Evolutionary conservation across 176 grass and related monocot genomes (phyloP).

Genomic region (Ensete glaucum): DNA sequence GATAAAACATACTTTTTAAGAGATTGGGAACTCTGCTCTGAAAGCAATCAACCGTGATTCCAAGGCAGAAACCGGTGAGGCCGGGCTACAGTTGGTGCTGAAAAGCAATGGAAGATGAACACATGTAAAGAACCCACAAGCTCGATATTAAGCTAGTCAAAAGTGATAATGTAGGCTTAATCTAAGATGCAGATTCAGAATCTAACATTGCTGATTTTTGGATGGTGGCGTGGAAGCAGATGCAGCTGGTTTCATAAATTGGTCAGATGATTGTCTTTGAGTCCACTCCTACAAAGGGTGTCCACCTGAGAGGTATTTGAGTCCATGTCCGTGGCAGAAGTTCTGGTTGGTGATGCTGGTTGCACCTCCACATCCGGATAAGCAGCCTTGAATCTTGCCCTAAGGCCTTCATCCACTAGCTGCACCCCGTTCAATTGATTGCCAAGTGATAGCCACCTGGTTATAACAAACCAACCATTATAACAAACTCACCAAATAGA

Average conservation of each 20-base stretch:
- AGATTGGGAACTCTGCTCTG: no score
- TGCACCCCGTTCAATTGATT: slow-evolving; percentile 86
- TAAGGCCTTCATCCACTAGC: slow-evolving; percentile 91
- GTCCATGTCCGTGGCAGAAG: slow-evolving; percentile 43
- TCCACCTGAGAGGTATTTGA: slow-evolving; percentile 30
- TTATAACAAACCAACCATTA: neutral
- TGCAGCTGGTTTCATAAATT: slow-evolving; percentile 16
- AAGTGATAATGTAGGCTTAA: no score
- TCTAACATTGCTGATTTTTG: slow-evolving; percentile 19
- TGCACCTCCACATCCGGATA: slow-evolving; percentile 91
- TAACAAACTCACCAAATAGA: no score
- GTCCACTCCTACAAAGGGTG: neutral
- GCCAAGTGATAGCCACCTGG: slow-evolving; percentile 86
- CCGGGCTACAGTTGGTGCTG: no score
- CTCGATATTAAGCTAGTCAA: no score
- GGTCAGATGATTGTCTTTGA: neutral
- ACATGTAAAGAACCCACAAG: no score
- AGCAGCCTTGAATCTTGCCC: slow-evolving; percentile 92
- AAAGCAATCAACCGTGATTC: no score
- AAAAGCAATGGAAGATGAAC: no score
- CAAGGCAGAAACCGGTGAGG: no score
- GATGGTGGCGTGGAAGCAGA: neutral
- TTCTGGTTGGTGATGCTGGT: slow-evolving; percentile 74
- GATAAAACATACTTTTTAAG: no score
- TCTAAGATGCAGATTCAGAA: slow-evolving; percentile 33